These are phyloP conservation scores for Amborella trichopoda DNA, from an alignment of 164 flowering plant species.

Conservation along the genomic window DNA sequence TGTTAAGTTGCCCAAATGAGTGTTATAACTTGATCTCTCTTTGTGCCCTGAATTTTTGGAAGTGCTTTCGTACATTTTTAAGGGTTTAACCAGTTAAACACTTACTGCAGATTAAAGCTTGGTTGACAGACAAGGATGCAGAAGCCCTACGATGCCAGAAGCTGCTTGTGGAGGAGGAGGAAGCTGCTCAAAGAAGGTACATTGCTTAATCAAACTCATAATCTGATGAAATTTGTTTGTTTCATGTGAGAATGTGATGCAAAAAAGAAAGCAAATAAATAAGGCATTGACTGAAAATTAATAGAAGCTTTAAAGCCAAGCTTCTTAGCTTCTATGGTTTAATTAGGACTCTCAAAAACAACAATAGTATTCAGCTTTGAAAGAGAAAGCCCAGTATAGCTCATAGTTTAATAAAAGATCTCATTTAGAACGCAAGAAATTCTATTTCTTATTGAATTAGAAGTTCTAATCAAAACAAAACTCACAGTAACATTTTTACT, in stretches of 20 bases:
- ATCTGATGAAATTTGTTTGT: background rate
- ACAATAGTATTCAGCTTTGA: background rate
- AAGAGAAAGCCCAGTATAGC: background rate
- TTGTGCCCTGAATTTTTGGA: no score
- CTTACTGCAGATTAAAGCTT: constrained; percentile 50
- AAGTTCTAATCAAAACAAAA: no score
- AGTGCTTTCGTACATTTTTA: background rate
- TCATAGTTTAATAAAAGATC: background rate
- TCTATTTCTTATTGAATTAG: no score
- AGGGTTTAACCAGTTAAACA: background rate
- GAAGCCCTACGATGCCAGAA: constrained; percentile 88
- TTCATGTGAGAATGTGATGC: background rate
- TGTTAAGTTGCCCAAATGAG: background rate
- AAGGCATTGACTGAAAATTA: background rate
- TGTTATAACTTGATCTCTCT: background rate
- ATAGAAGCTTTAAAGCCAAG: background rate
- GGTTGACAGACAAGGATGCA: constrained; percentile 80
- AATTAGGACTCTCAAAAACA: background rate
- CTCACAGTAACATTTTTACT: no score
- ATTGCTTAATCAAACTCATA: background rate
- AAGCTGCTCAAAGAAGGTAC: constrained; percentile 80
- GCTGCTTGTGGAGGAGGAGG: constrained; percentile 89
- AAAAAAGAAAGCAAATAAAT: background rate
- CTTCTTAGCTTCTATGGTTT: background rate
- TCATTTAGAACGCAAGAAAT: no score